These are phyloP conservation scores for Acmispon strigosus DNA, from an alignment of 306 rosid species.

Conservation along the genomic window DNA sequence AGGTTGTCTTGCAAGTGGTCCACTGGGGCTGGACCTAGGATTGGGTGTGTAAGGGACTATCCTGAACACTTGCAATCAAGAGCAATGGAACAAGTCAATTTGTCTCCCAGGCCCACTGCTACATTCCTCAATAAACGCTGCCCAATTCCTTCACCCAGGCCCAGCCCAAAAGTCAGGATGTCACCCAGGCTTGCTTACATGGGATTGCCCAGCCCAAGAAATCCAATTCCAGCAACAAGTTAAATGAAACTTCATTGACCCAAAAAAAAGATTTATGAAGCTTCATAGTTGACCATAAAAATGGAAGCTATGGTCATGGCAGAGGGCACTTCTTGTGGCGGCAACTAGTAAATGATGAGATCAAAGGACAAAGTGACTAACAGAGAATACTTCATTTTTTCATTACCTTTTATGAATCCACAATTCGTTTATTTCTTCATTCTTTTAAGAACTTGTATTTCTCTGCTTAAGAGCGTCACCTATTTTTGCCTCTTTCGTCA, in stretches of 20 bases:
- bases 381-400: not conserved
- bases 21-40: constrained; percentile 78
- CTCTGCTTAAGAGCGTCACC: not conserved
- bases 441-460: not conserved
- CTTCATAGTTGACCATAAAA: not conserved
- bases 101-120: constrained; percentile 57
- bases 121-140: constrained; percentile 30
- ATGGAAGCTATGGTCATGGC: not conserved
- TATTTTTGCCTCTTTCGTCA: constrained; percentile 10
- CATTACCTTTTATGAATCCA: not conserved
- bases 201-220: constrained; percentile 87
- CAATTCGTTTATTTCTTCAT: constrained; percentile 13
- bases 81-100: constrained; percentile 75
- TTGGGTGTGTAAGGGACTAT: constrained; percentile 91
- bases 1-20: constrained; percentile 78
- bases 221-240: constrained; percentile 27
- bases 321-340: not conserved
- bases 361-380: not conserved
- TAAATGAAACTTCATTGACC: constrained; percentile 4
- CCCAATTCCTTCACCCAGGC: constrained; percentile 94
- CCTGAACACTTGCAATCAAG: constrained; percentile 62
- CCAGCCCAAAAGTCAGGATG: constrained; percentile 78
- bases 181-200: constrained; percentile 64
- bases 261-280: too few species aligned
- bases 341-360: not conserved